Evolutionary conservation across 176 grass and related monocot genomes (phyloP).

Genomic region (Ensete glaucum): DNA sequence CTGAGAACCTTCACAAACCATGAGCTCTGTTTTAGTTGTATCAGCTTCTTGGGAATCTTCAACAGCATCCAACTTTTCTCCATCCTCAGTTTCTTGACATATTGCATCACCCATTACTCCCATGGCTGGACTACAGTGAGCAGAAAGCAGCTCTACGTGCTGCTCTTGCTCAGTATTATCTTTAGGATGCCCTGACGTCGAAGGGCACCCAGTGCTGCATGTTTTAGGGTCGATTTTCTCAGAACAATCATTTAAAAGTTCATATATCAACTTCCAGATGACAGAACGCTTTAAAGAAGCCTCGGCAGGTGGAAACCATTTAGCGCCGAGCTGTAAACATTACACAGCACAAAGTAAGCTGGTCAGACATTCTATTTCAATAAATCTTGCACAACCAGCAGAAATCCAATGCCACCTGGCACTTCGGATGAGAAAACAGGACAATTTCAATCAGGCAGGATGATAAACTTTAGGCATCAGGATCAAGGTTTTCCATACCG

Average conservation of each 20-base stretch:
- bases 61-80: slow-evolving; percentile 10
- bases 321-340: slow-evolving; percentile 50
- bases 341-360: not conserved
- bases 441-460: no score
- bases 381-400: not conserved
- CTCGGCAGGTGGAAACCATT: slow-evolving; percentile 81
- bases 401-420: no score
- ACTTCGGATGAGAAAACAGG: no score
- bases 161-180: slow-evolving; percentile 32
- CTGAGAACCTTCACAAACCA: not conserved
- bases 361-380: not conserved
- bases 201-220: slow-evolving; percentile 26
- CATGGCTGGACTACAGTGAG: slow-evolving; percentile 28
- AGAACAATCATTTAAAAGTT: slow-evolving; percentile 30
- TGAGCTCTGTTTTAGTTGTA: slow-evolving; percentile 1
- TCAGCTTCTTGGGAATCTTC: slow-evolving; percentile 16
- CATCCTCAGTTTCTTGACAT: slow-evolving; percentile 20
- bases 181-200: slow-evolving; percentile 29
- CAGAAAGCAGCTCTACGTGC: slow-evolving; percentile 32
- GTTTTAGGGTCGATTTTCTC: slow-evolving; percentile 20
- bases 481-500: no score
- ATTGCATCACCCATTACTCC: slow-evolving; percentile 13
- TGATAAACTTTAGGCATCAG: no score
- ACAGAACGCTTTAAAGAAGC: slow-evolving; percentile 79
- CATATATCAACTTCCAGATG: slow-evolving; percentile 65